Evolutionary conservation across 208 protist species (phyloP).

Genomic region (Wallacemonas sp.): DNA sequence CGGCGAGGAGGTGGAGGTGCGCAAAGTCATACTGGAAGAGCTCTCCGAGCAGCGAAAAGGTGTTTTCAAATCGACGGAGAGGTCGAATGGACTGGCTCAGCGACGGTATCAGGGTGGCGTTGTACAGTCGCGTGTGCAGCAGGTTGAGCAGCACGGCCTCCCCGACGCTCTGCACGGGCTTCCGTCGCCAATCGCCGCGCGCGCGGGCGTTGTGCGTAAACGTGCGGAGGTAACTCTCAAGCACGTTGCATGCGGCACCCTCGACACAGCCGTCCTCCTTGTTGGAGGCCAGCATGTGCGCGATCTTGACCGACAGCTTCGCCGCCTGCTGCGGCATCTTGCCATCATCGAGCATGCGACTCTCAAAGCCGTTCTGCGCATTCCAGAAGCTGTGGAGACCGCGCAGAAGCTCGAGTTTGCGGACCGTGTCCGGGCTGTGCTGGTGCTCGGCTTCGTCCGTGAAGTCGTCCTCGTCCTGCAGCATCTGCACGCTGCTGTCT

Average conservation of each 20-base stretch:
- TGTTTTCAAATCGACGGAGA: constrained; percentile 50
- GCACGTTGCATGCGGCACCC: constrained; percentile 55
- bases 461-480: constrained; percentile 44
- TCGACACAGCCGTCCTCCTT: constrained; percentile 73
- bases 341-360: constrained; percentile 47
- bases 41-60: constrained; percentile 65
- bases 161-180: constrained; percentile 44
- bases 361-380: constrained; percentile 69
- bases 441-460: constrained; percentile 57
- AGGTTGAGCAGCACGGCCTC: constrained; percentile 49
- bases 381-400: constrained; percentile 84
- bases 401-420: constrained; percentile 83
- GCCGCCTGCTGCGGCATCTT: constrained; percentile 32
- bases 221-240: constrained; percentile 71
- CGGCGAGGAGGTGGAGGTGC: constrained; percentile 50
- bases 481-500: constrained; percentile 7
- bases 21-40: constrained; percentile 66
- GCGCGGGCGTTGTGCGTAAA: constrained; percentile 42
- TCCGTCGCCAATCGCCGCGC: constrained; percentile 18
- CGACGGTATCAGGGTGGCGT: constrained; percentile 64
- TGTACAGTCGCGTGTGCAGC: constrained; percentile 75
- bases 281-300: constrained; percentile 31
- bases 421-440: constrained; percentile 75
- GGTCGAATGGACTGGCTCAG: constrained; percentile 58
- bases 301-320: constrained; percentile 48